phyloP scores from a whole-genome alignment of 1,284 basidiomycete species.

The Apiotrichum laibachii region DNA sequence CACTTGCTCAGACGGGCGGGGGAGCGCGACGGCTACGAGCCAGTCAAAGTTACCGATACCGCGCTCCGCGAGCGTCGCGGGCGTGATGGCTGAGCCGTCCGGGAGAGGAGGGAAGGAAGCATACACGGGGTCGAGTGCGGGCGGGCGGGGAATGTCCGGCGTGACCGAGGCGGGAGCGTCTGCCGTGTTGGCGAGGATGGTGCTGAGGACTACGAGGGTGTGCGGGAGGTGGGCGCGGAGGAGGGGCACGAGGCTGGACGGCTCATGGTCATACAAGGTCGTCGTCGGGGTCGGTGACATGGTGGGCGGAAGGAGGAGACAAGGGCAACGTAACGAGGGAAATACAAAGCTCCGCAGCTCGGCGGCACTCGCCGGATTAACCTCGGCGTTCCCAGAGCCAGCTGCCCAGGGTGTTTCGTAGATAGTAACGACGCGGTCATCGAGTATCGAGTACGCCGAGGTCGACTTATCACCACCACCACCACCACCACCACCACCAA shows the following conservation, averaged over 20 bases:
- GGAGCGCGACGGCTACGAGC: conserved; percentile 22
- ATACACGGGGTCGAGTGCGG: not conserved
- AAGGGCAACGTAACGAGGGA: too few relatives aligned
- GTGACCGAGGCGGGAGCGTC: not conserved
- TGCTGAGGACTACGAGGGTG: conserved; percentile 13
- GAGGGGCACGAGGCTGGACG: conserved; percentile 17
- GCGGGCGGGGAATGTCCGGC: not conserved
- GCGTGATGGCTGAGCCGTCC: not conserved
- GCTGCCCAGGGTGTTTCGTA: too few relatives aligned
- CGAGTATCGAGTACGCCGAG: too few relatives aligned
- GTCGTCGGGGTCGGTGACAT: not conserved
- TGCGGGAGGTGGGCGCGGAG: conserved; percentile 21
- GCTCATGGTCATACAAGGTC: conserved; percentile 20
- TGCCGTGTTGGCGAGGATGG: conserved; percentile 13
- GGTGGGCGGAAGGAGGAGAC: too few relatives aligned
- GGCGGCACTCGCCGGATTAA: too few relatives aligned
- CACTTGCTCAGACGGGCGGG: conserved; percentile 19
- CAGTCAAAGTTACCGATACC: conserved; percentile 10
- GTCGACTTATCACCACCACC: too few relatives aligned
- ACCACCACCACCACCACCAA: too few relatives aligned
- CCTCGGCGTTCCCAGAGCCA: too few relatives aligned
- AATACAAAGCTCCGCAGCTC: too few relatives aligned
- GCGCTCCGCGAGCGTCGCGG: not conserved
- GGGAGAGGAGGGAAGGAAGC: conserved; percentile 9
- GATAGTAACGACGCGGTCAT: too few relatives aligned